Base-by-base conservation (phyloP, 805 yeast species). In the Schwanniomyces yamadae region DNA sequence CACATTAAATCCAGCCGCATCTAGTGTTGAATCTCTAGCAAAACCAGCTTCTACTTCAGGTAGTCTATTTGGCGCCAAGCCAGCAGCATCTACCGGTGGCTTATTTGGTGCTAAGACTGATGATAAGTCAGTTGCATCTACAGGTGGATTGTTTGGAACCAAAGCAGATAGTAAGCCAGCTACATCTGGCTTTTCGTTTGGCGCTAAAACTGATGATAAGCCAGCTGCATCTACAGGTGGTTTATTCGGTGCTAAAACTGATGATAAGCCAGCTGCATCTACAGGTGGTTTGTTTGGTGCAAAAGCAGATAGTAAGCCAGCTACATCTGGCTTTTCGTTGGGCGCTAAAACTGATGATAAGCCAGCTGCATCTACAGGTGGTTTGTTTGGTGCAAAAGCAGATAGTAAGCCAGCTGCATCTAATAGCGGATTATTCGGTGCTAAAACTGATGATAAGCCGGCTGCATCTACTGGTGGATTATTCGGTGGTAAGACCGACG, bases 31-130 rank as follows among this genome's bases (percentile, higher is more conserved):
- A n/a, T n/a, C n/a, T n/a, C n/a, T n/a, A n/a, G n/a, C n/a, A n/a
- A n/a, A n/a, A n/a, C n/a, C n/a, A n/a, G n/a, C n/a, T n/a, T n/a
- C n/a, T n/a, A n/a, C n/a, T n/a, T n/a, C n/a, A n/a, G n/a, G n/a
- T n/a, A n/a, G n/a, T n/a, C n/a, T n/a, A n/a, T 42, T 63, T 30
- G 49, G 54, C 23, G 33, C 45, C 12, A 48, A 34, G 22, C 37
- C 36, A 28, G 35, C 40, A 21, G 44, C 49, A n/a, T 32, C 40
- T 12, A 6, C 13, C 4, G 28, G 19, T 8, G 31, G 31, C 26
- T 41, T 42, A 33, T 27, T 42, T 30, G 22, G 30, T 41, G 11
- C 40, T 34, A 36, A 30, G 29, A 14, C 34, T 7, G 55, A 46
- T 21, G 51, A 34, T 18, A 45, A 46, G 41, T 40, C 29, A 16